Base-by-base conservation (phyloP, 2,329 filamentous ascomycete genomes). In the Aspergillus vadensis region DNA sequence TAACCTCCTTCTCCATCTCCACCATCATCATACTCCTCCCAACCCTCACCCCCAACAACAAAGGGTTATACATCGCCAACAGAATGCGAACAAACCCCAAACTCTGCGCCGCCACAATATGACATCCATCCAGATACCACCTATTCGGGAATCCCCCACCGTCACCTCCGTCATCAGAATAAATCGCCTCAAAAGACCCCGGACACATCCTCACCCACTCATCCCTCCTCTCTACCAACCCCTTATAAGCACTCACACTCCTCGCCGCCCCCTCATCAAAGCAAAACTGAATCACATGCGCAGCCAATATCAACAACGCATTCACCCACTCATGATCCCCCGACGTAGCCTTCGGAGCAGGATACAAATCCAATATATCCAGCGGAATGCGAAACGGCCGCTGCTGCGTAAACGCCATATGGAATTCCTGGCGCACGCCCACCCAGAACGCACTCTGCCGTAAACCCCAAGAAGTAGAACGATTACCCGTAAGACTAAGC, bases 211-310 rank as follows among this genome's bases (percentile, higher is more conserved):
- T 15, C 4, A 48, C 21, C 44, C 44, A 48, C 6, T 27, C 44
- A 10, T 48, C 19, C 19, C 23, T 21, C 19, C 4, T 23, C 44
- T 49, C 80, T 77, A 43, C 69, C 71, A 43, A 15, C 14, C 44
- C 47, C 8, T 73, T 69, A 30, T 77, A 69, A 2, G 7, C 9
- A 9, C 2, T 0, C 2, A 48, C 19, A 15, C 19, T 25, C 83
- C 83, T 85, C 15, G 74, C 71, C 47, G 75, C 68, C 55, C 79
- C 78, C 56, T 79, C 81, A 10, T 77, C 60, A 65, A 87, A 88
- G 67, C 86, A 88, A 64, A 82, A 87, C 58, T 86, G 84, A 19
- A 88, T 72, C 1, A 87, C 82, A 59, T 87, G 83, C 15, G 85
- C 85, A 51, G 85, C 85, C 62, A 86, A 82, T 1, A 86, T 78